phyloP scores from a whole-genome alignment of 257 asterid genomes.

The Capsicum chinense region DNA sequence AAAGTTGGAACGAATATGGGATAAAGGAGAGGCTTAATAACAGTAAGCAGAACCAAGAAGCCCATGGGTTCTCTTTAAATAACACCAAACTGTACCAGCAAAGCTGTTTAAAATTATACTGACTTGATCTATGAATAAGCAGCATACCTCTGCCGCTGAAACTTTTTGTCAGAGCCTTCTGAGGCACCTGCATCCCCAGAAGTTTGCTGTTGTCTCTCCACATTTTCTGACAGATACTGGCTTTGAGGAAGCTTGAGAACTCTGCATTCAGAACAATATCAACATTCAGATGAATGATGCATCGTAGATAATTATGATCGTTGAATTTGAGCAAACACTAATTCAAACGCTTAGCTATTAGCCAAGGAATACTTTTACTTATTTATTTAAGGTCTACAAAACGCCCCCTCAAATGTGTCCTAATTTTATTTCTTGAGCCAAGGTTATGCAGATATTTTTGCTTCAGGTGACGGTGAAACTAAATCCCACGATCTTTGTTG shows the following conservation, averaged over 20 bases:
- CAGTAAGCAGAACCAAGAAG: slow-evolving; percentile 13
- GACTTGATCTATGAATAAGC: neutral
- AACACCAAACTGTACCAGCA: neutral
- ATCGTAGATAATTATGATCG: neutral
- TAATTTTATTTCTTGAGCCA: neutral
- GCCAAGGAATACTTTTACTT: neutral
- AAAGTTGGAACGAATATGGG: neutral
- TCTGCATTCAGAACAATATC: slow-evolving; percentile 48
- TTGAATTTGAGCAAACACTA: slow-evolving; percentile 13
- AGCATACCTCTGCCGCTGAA: slow-evolving; percentile 59
- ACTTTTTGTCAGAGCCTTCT: slow-evolving; percentile 50
- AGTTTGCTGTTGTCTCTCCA: slow-evolving; percentile 48
- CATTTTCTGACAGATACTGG: slow-evolving; percentile 56
- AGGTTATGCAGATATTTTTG: neutral
- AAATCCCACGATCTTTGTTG: neutral
- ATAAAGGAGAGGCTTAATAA: slow-evolving; percentile 21
- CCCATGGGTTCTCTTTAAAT: neutral
- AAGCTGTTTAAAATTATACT: neutral
- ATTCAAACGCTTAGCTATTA: neutral
- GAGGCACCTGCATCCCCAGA: slow-evolving; percentile 44
- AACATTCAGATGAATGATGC: slow-evolving; percentile 17
- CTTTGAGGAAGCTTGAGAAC: slow-evolving; percentile 74
- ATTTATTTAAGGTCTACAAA: neutral
- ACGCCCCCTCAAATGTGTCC: neutral
- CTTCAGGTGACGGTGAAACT: neutral